Percentiles rank a stretch among this genome's conserved stretches.
phyloP scores from a whole-genome alignment of 352 stramenopile species.

The Phytopythium oedochilum region DNA sequence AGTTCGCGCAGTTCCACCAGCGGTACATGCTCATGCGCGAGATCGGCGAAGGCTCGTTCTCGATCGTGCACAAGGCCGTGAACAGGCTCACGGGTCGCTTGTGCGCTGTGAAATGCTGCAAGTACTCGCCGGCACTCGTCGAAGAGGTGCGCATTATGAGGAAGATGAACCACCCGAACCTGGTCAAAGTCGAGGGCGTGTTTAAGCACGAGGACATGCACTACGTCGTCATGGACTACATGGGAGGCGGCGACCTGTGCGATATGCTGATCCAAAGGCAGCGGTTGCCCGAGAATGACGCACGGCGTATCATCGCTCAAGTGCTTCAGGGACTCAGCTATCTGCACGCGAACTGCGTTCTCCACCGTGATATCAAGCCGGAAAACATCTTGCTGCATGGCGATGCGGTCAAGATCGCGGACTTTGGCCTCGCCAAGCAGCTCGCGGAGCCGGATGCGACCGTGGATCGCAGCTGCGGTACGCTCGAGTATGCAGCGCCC shows the following conservation, averaged over 20 bases:
- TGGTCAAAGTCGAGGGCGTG: conserved; percentile 63
- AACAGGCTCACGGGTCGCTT: conserved; percentile 58
- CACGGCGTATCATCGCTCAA: conserved; percentile 54
- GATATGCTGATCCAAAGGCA: conserved; percentile 67
- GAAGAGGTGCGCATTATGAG: conserved; percentile 70
- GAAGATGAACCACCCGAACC: conserved; percentile 58
- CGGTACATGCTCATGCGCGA: conserved; percentile 77
- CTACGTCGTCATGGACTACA: conserved; percentile 82
- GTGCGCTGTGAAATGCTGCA: conserved; percentile 76
- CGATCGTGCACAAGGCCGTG: conserved; percentile 73
- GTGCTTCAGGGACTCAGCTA: conserved; percentile 56
- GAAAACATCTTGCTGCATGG: conserved; percentile 82
- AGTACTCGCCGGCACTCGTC: conserved; percentile 48
- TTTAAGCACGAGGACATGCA: conserved; percentile 68
- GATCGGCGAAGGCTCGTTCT: conserved; percentile 82
- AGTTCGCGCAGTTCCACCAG: conserved; percentile 46
- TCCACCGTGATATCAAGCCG: conserved; percentile 78
- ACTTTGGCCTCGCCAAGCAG: conserved; percentile 76
- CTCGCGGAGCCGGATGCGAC: conserved; percentile 38
- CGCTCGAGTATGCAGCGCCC: conserved; percentile 71
- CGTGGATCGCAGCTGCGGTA: conserved; percentile 65
- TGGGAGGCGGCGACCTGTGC: conserved; percentile 73
- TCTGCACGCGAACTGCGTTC: conserved; percentile 54
- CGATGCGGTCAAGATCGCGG: conserved; percentile 64
- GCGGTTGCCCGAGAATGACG: conserved; percentile 46